Conservation (phyloP, 78 protist genomes). For the Dictyostelium purpureum region DNA sequence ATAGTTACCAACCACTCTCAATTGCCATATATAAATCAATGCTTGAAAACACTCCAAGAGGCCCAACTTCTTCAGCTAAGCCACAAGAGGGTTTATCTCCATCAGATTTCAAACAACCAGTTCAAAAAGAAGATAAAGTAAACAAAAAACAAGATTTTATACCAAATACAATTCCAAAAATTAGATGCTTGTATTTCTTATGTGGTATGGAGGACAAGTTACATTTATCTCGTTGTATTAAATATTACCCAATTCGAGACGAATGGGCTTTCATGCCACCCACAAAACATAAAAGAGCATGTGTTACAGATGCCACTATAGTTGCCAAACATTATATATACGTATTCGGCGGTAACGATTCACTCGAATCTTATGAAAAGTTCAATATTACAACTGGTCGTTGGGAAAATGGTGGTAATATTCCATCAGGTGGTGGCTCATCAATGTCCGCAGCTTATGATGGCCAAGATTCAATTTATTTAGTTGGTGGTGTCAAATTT, state of each 20-base stretch:
- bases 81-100: neutral
- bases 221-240: slow-evolving; percentile 9
- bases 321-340: neutral
- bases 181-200: neutral
- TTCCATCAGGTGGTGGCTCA: slow-evolving; percentile 22
- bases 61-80: neutral
- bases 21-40: neutral
- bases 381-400: neutral
- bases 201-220: slow-evolving; percentile 35
- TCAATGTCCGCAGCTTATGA: neutral
- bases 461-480: neutral
- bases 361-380: neutral
- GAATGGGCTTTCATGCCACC: slow-evolving; percentile 11
- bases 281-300: slow-evolving; percentile 12
- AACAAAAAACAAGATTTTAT: neutral
- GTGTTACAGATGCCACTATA: neutral
- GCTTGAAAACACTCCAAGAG: neutral
- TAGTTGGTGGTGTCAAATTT: slow-evolving; percentile 33
- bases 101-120: neutral
- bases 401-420: slow-evolving; percentile 33
- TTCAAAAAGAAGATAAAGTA: neutral
- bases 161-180: neutral
- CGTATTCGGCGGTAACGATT: slow-evolving; percentile 37
- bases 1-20: no score
- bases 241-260: neutral